phyloP scores from a whole-genome alignment of 257 asterid genomes.

The Gentiana macrophylla region DNA sequence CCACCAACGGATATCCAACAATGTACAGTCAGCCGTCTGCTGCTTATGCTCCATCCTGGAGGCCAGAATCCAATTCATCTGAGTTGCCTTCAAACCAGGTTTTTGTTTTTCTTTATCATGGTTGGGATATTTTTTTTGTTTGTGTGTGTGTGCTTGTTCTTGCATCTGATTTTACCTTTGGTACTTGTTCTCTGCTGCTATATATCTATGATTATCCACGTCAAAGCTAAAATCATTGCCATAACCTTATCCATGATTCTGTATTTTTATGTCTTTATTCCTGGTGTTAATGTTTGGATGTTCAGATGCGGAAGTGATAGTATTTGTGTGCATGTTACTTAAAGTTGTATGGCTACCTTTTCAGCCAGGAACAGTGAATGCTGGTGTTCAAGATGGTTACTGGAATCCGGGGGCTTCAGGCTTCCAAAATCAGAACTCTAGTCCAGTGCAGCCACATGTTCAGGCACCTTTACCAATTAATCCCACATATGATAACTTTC shows the following conservation, averaged over 20 bases:
- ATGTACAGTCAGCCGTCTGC: constrained; percentile 52
- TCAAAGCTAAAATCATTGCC: no score
- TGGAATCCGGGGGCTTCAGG: constrained; percentile 57
- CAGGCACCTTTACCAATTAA: constrained; percentile 37
- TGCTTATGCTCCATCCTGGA: constrained; percentile 48
- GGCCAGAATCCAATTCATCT: constrained; percentile 53
- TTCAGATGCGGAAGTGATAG: not conserved
- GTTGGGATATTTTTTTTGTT: no score
- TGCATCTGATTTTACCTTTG: no score
- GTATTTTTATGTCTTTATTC: no score
- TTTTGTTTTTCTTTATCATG: constrained; percentile 16
- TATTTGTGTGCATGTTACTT: not conserved
- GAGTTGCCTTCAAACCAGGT: constrained; percentile 62
- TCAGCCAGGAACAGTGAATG: constrained; percentile 63
- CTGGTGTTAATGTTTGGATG: not conserved
- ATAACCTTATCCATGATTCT: no score
- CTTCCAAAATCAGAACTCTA: constrained; percentile 42
- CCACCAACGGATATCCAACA: constrained; percentile 43
- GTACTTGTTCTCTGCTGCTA: no score
- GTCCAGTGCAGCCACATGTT: constrained; percentile 36
- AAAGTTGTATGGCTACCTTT: constrained; percentile 23
- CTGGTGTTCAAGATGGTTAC: constrained; percentile 44
- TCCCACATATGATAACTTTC: constrained; percentile 35
- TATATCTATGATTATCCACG: no score
- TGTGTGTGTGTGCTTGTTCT: no score